phyloP scores from a whole-genome alignment of 1,284 basidiomycete genomes.

The Fistulina hepatica region DNA sequence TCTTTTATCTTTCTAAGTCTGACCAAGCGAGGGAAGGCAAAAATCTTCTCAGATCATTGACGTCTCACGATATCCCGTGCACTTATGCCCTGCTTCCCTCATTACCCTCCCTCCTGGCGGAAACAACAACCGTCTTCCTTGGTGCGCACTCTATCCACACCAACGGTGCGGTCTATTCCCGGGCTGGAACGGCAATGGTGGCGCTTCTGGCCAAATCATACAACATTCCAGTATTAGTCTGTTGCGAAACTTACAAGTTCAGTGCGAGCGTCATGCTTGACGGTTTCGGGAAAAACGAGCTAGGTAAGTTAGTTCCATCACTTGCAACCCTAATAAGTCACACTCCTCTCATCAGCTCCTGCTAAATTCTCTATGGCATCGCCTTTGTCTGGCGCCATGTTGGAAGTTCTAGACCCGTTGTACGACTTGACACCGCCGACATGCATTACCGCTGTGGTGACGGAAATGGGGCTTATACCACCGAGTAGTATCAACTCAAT shows the following conservation, averaged over 20 bases:
- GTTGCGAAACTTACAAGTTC: conserved; percentile 99
- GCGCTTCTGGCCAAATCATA: conserved; percentile 92
- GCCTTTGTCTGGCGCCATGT: conserved; percentile 23
- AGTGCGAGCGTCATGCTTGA: conserved; percentile 90
- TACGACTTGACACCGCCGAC: conserved; percentile 89
- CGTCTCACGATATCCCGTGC: conserved; percentile 69
- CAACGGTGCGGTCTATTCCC: conserved; percentile 89
- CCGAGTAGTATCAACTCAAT: conserved; percentile 77
- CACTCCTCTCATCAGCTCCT: conserved; percentile 22
- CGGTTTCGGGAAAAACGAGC: conserved; percentile 92
- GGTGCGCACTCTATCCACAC: conserved; percentile 93
- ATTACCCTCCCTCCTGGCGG: conserved; percentile 72
- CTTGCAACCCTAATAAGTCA: no score
- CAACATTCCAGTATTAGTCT: conserved; percentile 89
- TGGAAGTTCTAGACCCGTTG: conserved; percentile 73
- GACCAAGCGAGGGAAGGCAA: conserved; percentile 46
- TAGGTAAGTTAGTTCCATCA: conserved; percentile 41
- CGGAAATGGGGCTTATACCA: conserved; percentile 88
- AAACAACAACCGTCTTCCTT: conserved; percentile 76
- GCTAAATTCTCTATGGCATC: conserved; percentile 23
- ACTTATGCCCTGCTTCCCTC: conserved; percentile 91
- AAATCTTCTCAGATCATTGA: conserved; percentile 62
- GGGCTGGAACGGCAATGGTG: conserved; percentile 91
- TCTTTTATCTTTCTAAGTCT: conserved; percentile 7
- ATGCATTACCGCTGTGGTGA: conserved; percentile 90